These are phyloP conservation scores for Tolypocladium sp. DNA, from an alignment of 2,329 filamentous ascomycete species.

Conservation along the genomic window DNA sequence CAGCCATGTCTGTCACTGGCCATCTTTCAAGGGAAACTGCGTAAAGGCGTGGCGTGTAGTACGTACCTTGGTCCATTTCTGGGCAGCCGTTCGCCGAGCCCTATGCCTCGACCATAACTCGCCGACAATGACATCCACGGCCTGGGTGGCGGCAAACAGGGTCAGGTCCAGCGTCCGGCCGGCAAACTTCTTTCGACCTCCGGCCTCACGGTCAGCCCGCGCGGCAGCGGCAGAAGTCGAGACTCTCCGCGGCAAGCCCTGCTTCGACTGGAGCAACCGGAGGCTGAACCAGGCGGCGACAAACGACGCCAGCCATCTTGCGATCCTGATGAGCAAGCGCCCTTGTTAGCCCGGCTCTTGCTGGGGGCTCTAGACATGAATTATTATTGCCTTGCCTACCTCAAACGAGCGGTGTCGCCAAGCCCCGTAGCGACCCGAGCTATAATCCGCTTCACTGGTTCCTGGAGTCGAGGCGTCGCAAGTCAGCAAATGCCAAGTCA, in stretches of 20 bases:
- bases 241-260: constrained; percentile 15
- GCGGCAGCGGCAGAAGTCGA: constrained; percentile 3
- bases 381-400: constrained; percentile 10
- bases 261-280: constrained; percentile 47
- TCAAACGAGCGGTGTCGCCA: constrained; percentile 13
- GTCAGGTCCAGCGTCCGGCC: constrained; percentile 76
- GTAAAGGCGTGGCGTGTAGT: not conserved
- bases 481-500: not conserved
- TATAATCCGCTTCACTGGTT: constrained; percentile 19
- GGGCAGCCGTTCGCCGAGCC: constrained; percentile 30
- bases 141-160: constrained; percentile 65
- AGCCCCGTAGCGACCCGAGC: constrained; percentile 14
- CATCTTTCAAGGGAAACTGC: not conserved
- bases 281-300: constrained; percentile 49
- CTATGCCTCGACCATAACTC: constrained; percentile 51
- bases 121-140: constrained; percentile 61
- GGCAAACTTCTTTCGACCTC: constrained; percentile 28
- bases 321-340: constrained; percentile 32
- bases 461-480: constrained; percentile 12
- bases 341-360: not conserved
- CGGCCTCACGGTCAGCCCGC: not conserved
- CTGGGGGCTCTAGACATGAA: not conserved
- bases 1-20: not conserved
- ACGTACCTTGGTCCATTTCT: constrained; percentile 38
- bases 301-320: constrained; percentile 50